A percentile compares a stretch with the other conserved stretches of the same genome.
Conservation (phyloP, 1,139 yeast genomes). For the Yamadazyma conglobata region DNA sequence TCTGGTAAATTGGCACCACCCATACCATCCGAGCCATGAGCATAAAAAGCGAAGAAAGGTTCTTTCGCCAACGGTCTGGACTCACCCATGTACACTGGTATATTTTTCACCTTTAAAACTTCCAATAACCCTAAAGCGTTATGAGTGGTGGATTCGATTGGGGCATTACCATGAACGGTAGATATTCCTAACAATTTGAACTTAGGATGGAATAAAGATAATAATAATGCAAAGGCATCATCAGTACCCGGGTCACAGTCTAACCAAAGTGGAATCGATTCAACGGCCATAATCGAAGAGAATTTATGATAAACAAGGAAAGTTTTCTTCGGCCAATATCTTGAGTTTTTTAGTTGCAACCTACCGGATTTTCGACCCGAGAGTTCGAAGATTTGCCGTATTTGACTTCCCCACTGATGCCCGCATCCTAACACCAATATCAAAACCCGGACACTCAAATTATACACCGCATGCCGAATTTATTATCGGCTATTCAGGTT, state of each 20-base stretch:
- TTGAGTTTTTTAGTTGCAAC: too few species aligned
- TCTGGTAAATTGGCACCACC: constrained; percentile 69
- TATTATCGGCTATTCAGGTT: too few species aligned
- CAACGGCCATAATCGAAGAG: constrained; percentile 13
- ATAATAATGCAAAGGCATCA: constrained; percentile 73
- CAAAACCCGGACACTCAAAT: neutral
- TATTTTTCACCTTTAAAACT: constrained; percentile 43
- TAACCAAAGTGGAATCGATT: constrained; percentile 65
- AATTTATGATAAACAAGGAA: too few species aligned
- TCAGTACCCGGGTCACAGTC: constrained; percentile 95
- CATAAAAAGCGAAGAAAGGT: constrained; percentile 53
- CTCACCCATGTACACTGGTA: constrained; percentile 69
- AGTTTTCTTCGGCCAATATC: too few species aligned
- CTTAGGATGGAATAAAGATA: constrained; percentile 58
- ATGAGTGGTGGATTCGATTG: constrained; percentile 61
- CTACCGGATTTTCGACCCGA: too few species aligned
- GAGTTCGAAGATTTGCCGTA: too few species aligned
- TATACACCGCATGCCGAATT: too few species aligned
- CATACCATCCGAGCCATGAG: constrained; percentile 74
- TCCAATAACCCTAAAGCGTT: constrained; percentile 70
- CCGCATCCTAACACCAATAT: too few species aligned
- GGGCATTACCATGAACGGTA: constrained; percentile 79
- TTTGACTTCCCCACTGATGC: too few species aligned
- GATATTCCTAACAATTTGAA: constrained; percentile 69
- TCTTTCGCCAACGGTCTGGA: constrained; percentile 50